Conservation (phyloP, 768 basidiomycete species). For the Mycena alexandri region DNA sequence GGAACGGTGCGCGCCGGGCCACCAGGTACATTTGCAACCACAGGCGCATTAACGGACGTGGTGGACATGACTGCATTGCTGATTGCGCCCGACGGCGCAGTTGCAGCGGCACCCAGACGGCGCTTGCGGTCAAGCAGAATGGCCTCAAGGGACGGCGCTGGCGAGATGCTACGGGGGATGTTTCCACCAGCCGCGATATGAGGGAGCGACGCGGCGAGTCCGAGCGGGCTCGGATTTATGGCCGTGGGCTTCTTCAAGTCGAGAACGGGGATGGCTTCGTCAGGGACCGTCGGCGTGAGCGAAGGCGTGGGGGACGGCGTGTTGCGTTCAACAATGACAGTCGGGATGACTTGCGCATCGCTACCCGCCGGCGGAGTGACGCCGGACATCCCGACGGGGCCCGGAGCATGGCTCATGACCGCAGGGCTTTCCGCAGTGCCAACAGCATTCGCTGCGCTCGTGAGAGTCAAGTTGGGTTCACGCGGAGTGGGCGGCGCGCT, state of each 20-base stretch:
- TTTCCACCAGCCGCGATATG: conserved; percentile 7
- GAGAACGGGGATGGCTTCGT: conserved; percentile 17
- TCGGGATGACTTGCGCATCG: conserved; percentile 16
- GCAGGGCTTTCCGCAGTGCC: conserved; percentile 33
- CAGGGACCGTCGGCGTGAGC: conserved; percentile 37
- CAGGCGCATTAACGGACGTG: conserved; percentile 17
- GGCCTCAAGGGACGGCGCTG: conserved; percentile 74
- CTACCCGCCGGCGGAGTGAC: no score
- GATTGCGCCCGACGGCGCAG: conserved; percentile 26
- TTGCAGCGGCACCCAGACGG: conserved; percentile 51
- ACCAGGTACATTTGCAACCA: conserved; percentile 28
- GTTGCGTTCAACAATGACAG: conserved; percentile 47
- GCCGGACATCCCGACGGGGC: no score
- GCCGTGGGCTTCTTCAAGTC: conserved; percentile 30
- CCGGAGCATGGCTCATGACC: neutral
- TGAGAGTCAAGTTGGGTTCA: conserved; percentile 40
- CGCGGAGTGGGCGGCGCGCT: conserved; percentile 72
- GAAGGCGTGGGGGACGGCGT: conserved; percentile 39
- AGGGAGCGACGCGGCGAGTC: conserved; percentile 40
- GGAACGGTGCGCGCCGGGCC: conserved; percentile 21
- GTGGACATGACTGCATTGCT: conserved; percentile 17
- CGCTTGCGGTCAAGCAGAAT: conserved; percentile 76
- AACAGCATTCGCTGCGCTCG: conserved; percentile 20
- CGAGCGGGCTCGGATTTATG: conserved; percentile 23
- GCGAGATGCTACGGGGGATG: conserved; percentile 53